These are phyloP conservation scores for Pestalotiopsis sp. DNA, from an alignment of 2,329 filamentous ascomycete genomes.

Conservation along the genomic window DNA sequence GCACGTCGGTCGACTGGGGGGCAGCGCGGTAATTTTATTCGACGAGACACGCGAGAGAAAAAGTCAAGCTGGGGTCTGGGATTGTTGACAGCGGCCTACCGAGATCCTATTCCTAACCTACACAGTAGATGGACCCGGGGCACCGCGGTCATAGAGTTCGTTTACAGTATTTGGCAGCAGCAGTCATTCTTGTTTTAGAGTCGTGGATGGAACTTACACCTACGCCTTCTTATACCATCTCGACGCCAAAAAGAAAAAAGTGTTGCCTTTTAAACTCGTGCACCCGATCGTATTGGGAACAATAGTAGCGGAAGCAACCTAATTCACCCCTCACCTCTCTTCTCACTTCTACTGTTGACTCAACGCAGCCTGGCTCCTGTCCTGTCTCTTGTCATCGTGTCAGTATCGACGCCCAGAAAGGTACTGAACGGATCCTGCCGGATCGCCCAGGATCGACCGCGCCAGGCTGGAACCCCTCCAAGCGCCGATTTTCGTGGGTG, in stretches of 20 bases:
- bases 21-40: conserved; percentile 4
- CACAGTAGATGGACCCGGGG: neutral
- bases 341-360: neutral
- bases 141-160: neutral
- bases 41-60: neutral
- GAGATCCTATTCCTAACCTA: neutral
- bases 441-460: conserved; percentile 4
- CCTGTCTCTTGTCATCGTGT: neutral
- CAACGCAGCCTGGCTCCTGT: neutral
- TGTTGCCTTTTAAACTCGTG: neutral
- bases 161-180: neutral
- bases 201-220: neutral
- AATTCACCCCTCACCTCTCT: neutral
- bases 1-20: neutral
- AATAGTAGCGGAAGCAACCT: neutral
- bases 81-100: neutral
- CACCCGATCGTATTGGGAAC: neutral
- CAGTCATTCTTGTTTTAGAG: neutral
- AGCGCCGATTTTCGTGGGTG: neutral
- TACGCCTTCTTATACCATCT: neutral
- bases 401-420: neutral
- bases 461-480: neutral
- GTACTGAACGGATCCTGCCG: conserved; percentile 3
- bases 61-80: neutral
- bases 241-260: too few species aligned